Evolutionary conservation across 192 early-diverging fungal genomes (phyloP).

Genomic region (Gonapodya prolifera): DNA sequence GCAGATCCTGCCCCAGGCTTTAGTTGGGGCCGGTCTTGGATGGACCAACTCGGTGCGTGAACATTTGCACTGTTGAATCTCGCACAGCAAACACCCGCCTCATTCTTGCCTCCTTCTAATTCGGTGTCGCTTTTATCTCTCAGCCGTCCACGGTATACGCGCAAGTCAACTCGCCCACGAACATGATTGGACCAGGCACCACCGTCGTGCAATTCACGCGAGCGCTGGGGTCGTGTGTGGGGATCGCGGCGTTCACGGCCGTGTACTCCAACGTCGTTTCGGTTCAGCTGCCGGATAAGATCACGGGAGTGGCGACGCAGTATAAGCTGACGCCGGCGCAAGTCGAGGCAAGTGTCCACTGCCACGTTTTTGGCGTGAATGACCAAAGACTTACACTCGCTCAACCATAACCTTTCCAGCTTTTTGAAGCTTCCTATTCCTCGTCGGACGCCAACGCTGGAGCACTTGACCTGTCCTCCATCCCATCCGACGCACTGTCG

Average conservation of each 20-base stretch:
- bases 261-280: background rate
- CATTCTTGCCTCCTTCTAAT: background rate
- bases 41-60: background rate
- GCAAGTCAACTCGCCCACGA: background rate
- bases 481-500: background rate
- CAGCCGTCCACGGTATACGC: background rate
- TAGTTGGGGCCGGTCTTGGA: background rate
- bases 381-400: background rate
- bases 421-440: background rate
- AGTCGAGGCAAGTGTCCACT: background rate
- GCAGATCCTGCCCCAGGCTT: background rate
- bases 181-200: background rate
- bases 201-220: background rate
- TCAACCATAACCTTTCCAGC: background rate
- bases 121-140: no score
- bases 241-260: background rate
- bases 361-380: background rate
- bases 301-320: background rate
- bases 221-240: background rate
- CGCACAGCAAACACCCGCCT: background rate
- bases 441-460: background rate
- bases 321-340: background rate
- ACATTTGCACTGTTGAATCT: background rate
- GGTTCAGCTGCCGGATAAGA: background rate
- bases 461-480: background rate